Base-by-base conservation (phyloP, 352 stramenopile genomes). In the Salisapilia sapeloensis region DNA sequence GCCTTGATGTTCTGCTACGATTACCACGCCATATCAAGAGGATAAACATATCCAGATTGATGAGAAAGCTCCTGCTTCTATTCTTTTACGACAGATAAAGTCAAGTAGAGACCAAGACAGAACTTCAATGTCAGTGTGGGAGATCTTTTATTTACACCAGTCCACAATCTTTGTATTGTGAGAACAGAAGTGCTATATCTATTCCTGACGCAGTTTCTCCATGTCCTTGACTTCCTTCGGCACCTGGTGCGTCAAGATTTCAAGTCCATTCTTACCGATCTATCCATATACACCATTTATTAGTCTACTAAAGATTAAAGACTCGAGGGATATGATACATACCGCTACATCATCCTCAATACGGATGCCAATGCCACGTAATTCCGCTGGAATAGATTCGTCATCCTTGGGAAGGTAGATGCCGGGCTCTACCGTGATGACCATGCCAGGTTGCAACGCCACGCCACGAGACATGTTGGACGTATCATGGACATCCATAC, bases 291-390 rank as follows among this genome's bases (percentile, higher is more conserved):
- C 10, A 35, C 10, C 16, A 45, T 6, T 38, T 18, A 20, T 28
- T 2, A 10, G 8, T 4, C 12, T 21, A 38, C 8, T 35, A 17
- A 38, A 34, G 11, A 24, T 15, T 4, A 20, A 11, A 6, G 19
- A 35, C 9, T 4, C 13, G 4, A 29, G 4, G 20, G 4, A 39
- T 21, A 8, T 38, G 5, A 2, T 19, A 56, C 67, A 27, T 56
- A 89, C 72, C 34, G 85, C 59, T 38, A 89, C 60, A 33, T 89
- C 72, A 44, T 89, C 72, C 53, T 89, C 72, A 32, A 89, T 89
- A 21, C 72, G 72, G 42, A 89, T 82, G 26, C 72, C 72, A 13
- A 89, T 79, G 23, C 72, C 72, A 42, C 72, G 69, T 51, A 84
- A 82, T 27, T 85, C 69, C 12, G 53, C 41, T 9, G 72, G 72